phyloP scores from a whole-genome alignment of 148 eudicot genomes.

The Vaccinium myrtillus region DNA sequence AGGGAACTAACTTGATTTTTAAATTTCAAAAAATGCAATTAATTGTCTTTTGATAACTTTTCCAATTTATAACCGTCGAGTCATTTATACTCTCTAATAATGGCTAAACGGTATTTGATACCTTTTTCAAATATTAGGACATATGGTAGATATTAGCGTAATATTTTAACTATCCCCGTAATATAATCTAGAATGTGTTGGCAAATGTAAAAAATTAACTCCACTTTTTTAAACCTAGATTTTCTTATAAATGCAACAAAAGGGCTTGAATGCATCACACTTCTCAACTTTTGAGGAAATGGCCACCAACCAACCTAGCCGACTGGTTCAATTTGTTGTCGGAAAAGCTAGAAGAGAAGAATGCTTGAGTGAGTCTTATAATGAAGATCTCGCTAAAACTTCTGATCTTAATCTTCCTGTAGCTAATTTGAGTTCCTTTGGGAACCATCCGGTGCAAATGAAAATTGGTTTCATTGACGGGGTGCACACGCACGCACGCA shows the following conservation, averaged over 20 bases:
- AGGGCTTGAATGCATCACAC: not conserved
- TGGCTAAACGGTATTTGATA: not conserved
- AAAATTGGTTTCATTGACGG: no score
- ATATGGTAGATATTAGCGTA: not conserved
- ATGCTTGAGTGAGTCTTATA: no score
- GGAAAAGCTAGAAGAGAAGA: no score
- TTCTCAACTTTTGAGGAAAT: not conserved
- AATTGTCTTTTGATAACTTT: not conserved
- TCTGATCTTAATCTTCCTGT: no score
- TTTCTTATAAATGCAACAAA: slow-evolving; percentile 8
- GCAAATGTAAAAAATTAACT: not conserved
- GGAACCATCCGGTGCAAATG: no score
- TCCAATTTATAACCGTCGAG: not conserved
- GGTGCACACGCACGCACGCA: no score
- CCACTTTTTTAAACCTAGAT: not conserved
- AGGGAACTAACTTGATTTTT: not conserved
- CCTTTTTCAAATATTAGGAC: not conserved
- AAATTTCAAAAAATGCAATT: not conserved
- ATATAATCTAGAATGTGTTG: not conserved
- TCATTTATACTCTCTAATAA: not conserved
- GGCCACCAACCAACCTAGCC: not conserved
- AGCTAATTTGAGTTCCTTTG: no score
- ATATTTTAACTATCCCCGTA: not conserved
- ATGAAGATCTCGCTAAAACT: no score
- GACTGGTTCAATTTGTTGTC: no score